Evolutionary conservation across 352 stramenopile genomes (phyloP), one percentile per base, ranked within the genome.

Genomic region (Globisporangium barbulae): DNA sequence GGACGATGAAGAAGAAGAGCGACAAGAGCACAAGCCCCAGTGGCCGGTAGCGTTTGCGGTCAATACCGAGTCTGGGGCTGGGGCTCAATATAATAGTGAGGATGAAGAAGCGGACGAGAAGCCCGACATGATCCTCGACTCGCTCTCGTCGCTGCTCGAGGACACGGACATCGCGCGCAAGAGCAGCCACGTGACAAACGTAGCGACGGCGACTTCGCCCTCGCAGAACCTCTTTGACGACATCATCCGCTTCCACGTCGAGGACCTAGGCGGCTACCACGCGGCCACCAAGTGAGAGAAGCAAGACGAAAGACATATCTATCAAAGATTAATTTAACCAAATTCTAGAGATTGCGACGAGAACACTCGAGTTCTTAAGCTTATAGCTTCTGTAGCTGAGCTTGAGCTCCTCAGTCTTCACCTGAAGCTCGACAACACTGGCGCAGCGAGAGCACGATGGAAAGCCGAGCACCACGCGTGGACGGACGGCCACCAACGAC

Each of bases 181-280:
- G 17, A n/a, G 21, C 8, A 44, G 37, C 3, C 5, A 39, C 9
- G 28, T 33, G 22, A 10, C 22, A 53, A 7, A 28, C 21, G 21
- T 9, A 19, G 22, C 21, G 1, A 2, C n/a, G 6, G 41, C 49
- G 9, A 17, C 35, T 52, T 37, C 6, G 31, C 42, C 63, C 5
- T 22, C 61, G 21, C 55, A 58, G 54, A 76, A 70, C 35, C 61
- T 80, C 30, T 62, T 80, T 39, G 73, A 80, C 65, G 71, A 78
- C 50, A 76, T 80, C 52, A 67, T 80, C 48, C 73, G 73, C 52
- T 80, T 80, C 60, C 73, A 80, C 47, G 68, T 80, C 31, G 59
- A 71, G 45, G 67, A 80, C 21, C 68, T 80, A 17, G 70, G 70
- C 39, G 48, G 50, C 15, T 65, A 65, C 57, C 30, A 63, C 31